phyloP scores from a whole-genome alignment of 306 rosid genomes.

The Cajanus cajan region DNA sequence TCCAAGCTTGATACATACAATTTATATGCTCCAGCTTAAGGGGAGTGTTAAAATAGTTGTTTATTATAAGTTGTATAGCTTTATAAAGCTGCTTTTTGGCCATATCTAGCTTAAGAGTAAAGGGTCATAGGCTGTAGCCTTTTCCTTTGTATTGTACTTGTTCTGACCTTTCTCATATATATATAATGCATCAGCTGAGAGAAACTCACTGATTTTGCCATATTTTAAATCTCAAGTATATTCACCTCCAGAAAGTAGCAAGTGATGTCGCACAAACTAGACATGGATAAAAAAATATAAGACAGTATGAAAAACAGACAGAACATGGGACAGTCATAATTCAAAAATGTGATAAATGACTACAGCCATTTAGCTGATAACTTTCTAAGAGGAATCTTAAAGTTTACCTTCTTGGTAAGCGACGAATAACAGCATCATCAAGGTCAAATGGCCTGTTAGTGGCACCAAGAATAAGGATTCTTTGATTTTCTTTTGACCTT shows the following conservation, averaged over 20 bases:
- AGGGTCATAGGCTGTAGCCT: too few species aligned
- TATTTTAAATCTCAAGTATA: too few species aligned
- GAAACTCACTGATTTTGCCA: too few species aligned
- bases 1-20: too few species aligned
- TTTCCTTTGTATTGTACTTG: too few species aligned
- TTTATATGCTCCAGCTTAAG: too few species aligned
- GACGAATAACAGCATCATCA: conserved; percentile 97
- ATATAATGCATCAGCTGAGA: too few species aligned
- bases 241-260: not conserved
- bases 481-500: conserved; percentile 90
- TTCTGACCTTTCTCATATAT: too few species aligned
- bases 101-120: too few species aligned
- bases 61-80: too few species aligned
- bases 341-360: not conserved
- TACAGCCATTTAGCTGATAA: conserved; percentile 12
- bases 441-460: conserved; percentile 98
- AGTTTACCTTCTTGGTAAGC: conserved; percentile 89
- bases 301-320: not conserved
- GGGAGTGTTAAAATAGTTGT: too few species aligned
- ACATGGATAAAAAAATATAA: not conserved
- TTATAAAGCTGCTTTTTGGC: too few species aligned
- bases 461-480: conserved; percentile 95
- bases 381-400: not conserved
- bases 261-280: not conserved
- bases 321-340: not conserved